Percentiles rank a stretch among this genome's conserved stretches.
Evolutionary conservation across 202 grass and related monocot genomes (phyloP).

Genomic region (Brachypodium distachyon): DNA sequence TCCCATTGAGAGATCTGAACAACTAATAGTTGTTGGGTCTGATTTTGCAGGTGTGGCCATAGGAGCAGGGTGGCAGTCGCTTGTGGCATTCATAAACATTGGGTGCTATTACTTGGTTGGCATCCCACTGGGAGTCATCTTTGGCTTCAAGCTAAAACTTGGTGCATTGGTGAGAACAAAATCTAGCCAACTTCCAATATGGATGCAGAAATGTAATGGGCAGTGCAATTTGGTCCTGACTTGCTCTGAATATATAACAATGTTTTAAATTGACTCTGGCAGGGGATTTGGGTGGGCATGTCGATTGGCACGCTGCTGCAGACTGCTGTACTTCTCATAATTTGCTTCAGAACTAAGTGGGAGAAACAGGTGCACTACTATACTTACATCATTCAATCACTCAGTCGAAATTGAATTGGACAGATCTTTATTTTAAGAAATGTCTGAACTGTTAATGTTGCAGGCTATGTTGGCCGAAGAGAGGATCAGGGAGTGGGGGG

Average conservation of each 20-base stretch:
- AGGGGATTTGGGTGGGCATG: conserved; percentile 98
- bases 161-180: conserved; percentile 48
- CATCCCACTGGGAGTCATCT: conserved; percentile 59
- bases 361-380: conserved; percentile 57
- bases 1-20: neutral
- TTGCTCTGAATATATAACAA: neutral
- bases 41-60: conserved; percentile 70
- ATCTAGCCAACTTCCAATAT: neutral
- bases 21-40: too few species aligned
- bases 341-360: conserved; percentile 82
- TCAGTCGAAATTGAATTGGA: neutral
- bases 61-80: conserved; percentile 85
- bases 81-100: conserved; percentile 74
- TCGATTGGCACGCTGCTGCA: conserved; percentile 70
- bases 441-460: neutral
- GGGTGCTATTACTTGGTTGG: conserved; percentile 89
- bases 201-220: neutral
- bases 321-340: conserved; percentile 50
- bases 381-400: neutral
- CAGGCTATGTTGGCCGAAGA: conserved; percentile 65
- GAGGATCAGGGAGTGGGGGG: conserved; percentile 75
- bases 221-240: neutral
- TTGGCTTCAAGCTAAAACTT: conserved; percentile 72
- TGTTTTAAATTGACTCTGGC: neutral
- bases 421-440: neutral